Percentiles rank a stretch among this genome's conserved stretches.
phyloP scores from a whole-genome alignment of 2,329 filamentous ascomycete genomes.

The Hymenoscyphus fraxineus region DNA sequence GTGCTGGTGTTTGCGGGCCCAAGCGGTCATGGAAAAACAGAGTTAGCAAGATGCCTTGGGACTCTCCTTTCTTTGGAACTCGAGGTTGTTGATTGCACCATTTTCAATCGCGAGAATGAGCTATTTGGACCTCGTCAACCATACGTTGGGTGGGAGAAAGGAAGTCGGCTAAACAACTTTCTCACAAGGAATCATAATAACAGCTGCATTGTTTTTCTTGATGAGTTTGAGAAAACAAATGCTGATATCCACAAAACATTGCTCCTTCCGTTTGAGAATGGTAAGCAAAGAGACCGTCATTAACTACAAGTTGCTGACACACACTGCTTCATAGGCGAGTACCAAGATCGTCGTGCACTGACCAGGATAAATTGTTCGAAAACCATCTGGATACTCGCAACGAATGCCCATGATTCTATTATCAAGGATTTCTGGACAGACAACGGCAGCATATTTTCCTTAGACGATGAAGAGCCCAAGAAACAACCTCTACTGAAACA shows the following conservation, averaged over 20 bases:
- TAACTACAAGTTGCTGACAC: background rate
- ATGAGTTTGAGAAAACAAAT: conserved; percentile 44
- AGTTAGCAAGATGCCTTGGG: conserved; percentile 42
- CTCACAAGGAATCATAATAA: conserved; percentile 37
- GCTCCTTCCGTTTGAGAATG: conserved; percentile 43
- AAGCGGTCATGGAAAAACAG: conserved; percentile 48
- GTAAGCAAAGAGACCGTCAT: conserved; percentile 26
- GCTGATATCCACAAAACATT: conserved; percentile 41
- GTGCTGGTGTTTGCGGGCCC: conserved; percentile 44
- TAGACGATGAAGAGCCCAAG: conserved; percentile 19
- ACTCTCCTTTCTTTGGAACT: conserved; percentile 39
- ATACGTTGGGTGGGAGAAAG: conserved; percentile 36
- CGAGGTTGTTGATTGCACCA: conserved; percentile 40
- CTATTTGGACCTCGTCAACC: conserved; percentile 42
- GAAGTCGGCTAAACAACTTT: conserved; percentile 46
- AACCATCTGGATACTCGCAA: conserved; percentile 48
- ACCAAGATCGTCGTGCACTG: conserved; percentile 39
- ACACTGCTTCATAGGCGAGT: conserved; percentile 28
- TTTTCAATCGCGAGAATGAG: conserved; percentile 37
- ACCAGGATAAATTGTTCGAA: conserved; percentile 40
- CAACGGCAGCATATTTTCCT: conserved; percentile 29
- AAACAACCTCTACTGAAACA: conserved; percentile 22
- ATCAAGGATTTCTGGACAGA: conserved; percentile 41
- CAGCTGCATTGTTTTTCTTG: conserved; percentile 45
- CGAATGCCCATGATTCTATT: conserved; percentile 40